These are phyloP conservation scores for Cyclotella baltica DNA, from an alignment of 108 stramenopile genomes.

Conservation along the genomic window DNA sequence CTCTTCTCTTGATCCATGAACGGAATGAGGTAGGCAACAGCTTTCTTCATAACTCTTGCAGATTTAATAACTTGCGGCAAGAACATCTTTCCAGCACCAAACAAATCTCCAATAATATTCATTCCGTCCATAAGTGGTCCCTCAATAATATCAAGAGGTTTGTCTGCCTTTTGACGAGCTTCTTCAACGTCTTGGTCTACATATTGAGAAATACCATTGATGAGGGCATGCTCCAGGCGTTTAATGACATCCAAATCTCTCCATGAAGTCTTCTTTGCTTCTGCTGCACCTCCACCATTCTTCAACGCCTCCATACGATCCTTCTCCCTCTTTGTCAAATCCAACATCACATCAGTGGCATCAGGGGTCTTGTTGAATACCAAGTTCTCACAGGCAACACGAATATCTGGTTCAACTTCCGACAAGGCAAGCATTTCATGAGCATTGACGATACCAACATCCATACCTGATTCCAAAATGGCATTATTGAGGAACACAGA, in stretches of 20 bases:
- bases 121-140: slow-evolving; percentile 99
- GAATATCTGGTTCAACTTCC: slow-evolving; percentile 91
- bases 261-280: slow-evolving; percentile 85
- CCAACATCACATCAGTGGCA: slow-evolving; percentile 95
- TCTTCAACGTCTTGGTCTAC: slow-evolving; percentile 93
- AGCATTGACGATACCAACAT: slow-evolving; percentile 99
- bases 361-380: slow-evolving; percentile 85
- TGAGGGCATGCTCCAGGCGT: slow-evolving; percentile 95
- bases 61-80: slow-evolving; percentile 99
- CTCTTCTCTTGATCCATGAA: slow-evolving; percentile 99
- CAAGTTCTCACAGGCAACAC: slow-evolving; percentile 85
- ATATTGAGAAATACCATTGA: slow-evolving; percentile 98
- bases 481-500: slow-evolving; percentile 97
- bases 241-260: slow-evolving; percentile 85
- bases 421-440: slow-evolving; percentile 88
- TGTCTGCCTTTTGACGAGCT: slow-evolving; percentile 67
- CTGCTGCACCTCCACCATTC: slow-evolving; percentile 71
- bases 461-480: slow-evolving; percentile 96
- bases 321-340: slow-evolving; percentile 88
- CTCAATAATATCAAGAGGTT: slow-evolving; percentile 98
- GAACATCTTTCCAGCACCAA: slow-evolving; percentile 99
- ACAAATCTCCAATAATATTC: slow-evolving; percentile 99
- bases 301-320: slow-evolving; percentile 83
- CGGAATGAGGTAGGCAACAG: slow-evolving; percentile 97
- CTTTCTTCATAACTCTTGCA: slow-evolving; percentile 99